phyloP scores from a whole-genome alignment of 2,329 filamentous ascomycete species.

The Penicillium sp. region DNA sequence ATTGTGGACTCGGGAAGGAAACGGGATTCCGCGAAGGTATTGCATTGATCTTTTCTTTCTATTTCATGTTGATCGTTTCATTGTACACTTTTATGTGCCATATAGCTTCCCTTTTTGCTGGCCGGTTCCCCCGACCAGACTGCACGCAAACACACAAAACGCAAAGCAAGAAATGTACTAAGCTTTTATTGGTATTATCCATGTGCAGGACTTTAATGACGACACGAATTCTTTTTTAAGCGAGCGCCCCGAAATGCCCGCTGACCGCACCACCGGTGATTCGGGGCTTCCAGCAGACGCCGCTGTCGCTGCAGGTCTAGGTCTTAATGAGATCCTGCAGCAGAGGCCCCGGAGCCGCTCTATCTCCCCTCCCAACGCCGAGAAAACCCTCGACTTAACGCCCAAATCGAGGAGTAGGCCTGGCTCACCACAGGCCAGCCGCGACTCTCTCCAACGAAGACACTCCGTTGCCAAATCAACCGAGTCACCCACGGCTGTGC shows the following conservation, averaged over 20 bases:
- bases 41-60: conserved; percentile 33
- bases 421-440: conserved; percentile 30
- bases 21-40: conserved; percentile 43
- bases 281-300: conserved; percentile 41
- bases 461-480: conserved; percentile 31
- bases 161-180: conserved; percentile 34
- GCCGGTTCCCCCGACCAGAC: conserved; percentile 12
- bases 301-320: conserved; percentile 16
- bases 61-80: conserved; percentile 23
- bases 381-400: conserved; percentile 30
- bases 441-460: conserved; percentile 25
- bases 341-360: conserved; percentile 39
- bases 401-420: conserved; percentile 38
- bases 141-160: conserved; percentile 21
- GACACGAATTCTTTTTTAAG: conserved; percentile 62
- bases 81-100: conserved; percentile 33
- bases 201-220: conserved; percentile 43
- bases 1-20: conserved; percentile 35
- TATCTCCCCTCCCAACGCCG: conserved; percentile 32
- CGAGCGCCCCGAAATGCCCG: conserved; percentile 61
- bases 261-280: conserved; percentile 44
- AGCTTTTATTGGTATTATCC: conserved; percentile 28
- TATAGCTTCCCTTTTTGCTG: conserved; percentile 29
- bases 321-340: conserved; percentile 23
- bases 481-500: conserved; percentile 57